phyloP scores from a whole-genome alignment of 2,329 filamentous ascomycete species.

The Hymenoscyphus albidus region DNA sequence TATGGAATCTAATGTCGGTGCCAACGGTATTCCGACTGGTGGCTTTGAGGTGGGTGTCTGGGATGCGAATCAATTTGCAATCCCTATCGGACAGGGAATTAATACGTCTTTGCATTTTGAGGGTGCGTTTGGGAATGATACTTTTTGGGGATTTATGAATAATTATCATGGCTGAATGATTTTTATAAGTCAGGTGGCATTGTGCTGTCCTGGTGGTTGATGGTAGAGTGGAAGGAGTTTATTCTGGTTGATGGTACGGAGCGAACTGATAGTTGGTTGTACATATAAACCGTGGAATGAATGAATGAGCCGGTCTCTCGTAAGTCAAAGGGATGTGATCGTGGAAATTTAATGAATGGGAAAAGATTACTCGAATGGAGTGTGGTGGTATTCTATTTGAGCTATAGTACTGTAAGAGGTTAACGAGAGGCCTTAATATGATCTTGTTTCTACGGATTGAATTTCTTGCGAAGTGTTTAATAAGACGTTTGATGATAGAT shows the following conservation, averaged over 20 bases:
- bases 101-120: slow-evolving; percentile 46
- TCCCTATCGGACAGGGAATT: background rate
- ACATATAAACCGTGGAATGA: background rate
- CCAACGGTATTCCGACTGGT: background rate
- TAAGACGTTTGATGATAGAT: too few relatives aligned
- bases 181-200: background rate
- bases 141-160: slow-evolving; percentile 54
- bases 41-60: slow-evolving; percentile 13
- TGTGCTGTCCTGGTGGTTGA: background rate
- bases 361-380: background rate
- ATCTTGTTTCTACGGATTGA: too few relatives aligned
- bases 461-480: too few relatives aligned
- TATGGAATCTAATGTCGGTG: background rate
- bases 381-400: background rate
- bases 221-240: background rate
- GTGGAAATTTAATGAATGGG: background rate
- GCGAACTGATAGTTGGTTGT: background rate
- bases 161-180: slow-evolving; percentile 32
- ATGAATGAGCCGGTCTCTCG: background rate
- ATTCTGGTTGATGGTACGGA: background rate
- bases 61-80: slow-evolving; percentile 8
- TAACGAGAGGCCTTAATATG: background rate
- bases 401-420: background rate
- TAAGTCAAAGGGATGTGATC: background rate
- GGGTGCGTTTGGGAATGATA: slow-evolving; percentile 52